Evolutionary conservation across 768 basidiomycete species (phyloP).

Genomic region (Coprinopsis cinerea): DNA sequence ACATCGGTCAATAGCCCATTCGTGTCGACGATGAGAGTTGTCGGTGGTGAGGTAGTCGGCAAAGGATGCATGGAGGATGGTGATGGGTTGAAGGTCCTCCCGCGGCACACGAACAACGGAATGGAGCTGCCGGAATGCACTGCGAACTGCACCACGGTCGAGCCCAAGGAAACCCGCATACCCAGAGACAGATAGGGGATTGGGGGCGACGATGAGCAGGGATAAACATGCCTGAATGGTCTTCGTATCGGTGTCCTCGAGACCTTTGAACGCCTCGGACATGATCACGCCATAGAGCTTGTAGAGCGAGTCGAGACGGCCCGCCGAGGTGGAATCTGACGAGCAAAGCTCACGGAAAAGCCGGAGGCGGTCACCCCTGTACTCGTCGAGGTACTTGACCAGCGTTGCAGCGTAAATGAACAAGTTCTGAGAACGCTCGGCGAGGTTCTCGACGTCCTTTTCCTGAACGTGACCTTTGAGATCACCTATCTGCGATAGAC

Average conservation of each 20-base stretch:
- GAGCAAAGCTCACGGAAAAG: not conserved
- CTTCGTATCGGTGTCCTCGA: not conserved
- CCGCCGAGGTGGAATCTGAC: not conserved
- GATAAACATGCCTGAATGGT: not conserved
- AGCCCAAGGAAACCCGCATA: not conserved
- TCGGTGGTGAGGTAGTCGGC: not conserved
- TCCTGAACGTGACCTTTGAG: too few relatives aligned
- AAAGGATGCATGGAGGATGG: constrained; percentile 5
- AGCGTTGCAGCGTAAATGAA: constrained; percentile 10
- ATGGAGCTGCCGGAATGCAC: not conserved
- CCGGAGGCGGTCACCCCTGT: not conserved
- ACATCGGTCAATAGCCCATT: not conserved
- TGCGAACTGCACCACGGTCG: not conserved
- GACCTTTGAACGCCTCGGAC: not conserved
- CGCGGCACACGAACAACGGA: not conserved
- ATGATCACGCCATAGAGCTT: not conserved
- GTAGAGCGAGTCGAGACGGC: not conserved
- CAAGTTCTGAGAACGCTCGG: constrained; percentile 7
- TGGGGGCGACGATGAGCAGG: not conserved
- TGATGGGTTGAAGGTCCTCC: not conserved
- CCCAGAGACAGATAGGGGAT: not conserved
- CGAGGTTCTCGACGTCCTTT: too few relatives aligned
- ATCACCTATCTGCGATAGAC: too few relatives aligned
- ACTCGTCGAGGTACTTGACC: constrained; percentile 1
- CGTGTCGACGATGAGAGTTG: not conserved